Conservation (phyloP, 352 stramenopile genomes). For the Blastocystis sp. region DNA sequence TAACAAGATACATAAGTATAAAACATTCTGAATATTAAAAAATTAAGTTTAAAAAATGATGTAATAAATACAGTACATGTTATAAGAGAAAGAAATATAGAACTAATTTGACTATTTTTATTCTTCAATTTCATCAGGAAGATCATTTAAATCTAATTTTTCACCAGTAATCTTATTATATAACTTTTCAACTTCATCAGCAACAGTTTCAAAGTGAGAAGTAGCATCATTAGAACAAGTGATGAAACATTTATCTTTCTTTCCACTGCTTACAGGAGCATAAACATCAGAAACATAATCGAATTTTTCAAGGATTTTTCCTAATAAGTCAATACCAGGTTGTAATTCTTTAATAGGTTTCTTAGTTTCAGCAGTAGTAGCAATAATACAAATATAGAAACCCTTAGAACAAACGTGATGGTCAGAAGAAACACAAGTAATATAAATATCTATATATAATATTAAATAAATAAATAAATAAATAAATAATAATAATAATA, state of each 20-base stretch:
- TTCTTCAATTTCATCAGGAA: constrained; percentile 83
- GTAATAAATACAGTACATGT: no score
- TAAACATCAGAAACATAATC: constrained; percentile 79
- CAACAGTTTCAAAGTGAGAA: constrained; percentile 86
- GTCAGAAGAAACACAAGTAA: constrained; percentile 74
- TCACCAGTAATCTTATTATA: constrained; percentile 93
- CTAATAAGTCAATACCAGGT: constrained; percentile 75
- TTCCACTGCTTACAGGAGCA: constrained; percentile 68
- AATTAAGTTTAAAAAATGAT: no score
- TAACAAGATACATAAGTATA: no score
- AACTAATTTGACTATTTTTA: constrained; percentile 60
- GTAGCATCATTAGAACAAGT: constrained; percentile 74
- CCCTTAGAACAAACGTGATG: constrained; percentile 78
- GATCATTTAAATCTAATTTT: constrained; percentile 85
- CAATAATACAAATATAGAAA: constrained; percentile 95
- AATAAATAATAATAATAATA: constrained; percentile 7
- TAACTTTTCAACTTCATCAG: constrained; percentile 78
- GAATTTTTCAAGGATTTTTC: constrained; percentile 81
- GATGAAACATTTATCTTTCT: constrained; percentile 85
- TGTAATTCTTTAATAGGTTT: constrained; percentile 78
- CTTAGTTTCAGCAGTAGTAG: constrained; percentile 80
- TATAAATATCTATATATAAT: constrained; percentile 91
- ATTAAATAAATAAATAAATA: constrained; percentile 55
- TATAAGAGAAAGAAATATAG: no score
- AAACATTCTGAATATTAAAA: no score